A percentile compares a stretch with the other conserved stretches of the same genome.
These are phyloP conservation scores for Durio zibethinus DNA, from an alignment of 345 rosid species.

Conservation along the genomic window DNA sequence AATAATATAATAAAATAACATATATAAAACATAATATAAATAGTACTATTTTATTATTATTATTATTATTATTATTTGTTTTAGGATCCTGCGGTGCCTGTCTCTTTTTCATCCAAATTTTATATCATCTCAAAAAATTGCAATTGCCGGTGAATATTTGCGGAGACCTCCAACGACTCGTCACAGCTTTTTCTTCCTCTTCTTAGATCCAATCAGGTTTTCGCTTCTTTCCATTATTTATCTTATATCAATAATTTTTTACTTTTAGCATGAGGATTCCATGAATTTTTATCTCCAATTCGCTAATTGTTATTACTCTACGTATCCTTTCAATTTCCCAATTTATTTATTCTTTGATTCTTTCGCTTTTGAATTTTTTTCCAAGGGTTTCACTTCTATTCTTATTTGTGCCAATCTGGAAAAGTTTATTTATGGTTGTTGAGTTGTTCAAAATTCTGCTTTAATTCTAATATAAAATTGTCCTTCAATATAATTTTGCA, in stretches of 20 bases:
- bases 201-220: conserved; percentile 3
- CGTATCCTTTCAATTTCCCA: background rate
- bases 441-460: background rate
- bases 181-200: background rate
- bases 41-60: too few relatives aligned
- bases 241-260: background rate
- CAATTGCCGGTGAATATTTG: background rate
- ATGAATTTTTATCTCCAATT: background rate
- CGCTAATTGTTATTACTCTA: background rate
- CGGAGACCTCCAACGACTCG: background rate
- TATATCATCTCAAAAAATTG: too few relatives aligned
- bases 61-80: too few relatives aligned
- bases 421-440: background rate
- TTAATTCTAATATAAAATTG: too few relatives aligned
- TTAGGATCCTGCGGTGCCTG: too few relatives aligned
- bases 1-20: too few relatives aligned
- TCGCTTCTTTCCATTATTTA: background rate
- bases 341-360: background rate
- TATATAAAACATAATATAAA: too few relatives aligned
- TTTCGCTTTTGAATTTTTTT: background rate
- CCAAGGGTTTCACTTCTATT: conserved; percentile 4
- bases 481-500: too few relatives aligned
- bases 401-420: background rate
- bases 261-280: background rate
- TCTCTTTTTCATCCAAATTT: too few relatives aligned